A percentile compares a stretch with the other conserved stretches of the same genome.
These are phyloP conservation scores for Eleusine indica DNA, from an alignment of 176 grass and related monocot genomes.

Conservation along the genomic window DNA sequence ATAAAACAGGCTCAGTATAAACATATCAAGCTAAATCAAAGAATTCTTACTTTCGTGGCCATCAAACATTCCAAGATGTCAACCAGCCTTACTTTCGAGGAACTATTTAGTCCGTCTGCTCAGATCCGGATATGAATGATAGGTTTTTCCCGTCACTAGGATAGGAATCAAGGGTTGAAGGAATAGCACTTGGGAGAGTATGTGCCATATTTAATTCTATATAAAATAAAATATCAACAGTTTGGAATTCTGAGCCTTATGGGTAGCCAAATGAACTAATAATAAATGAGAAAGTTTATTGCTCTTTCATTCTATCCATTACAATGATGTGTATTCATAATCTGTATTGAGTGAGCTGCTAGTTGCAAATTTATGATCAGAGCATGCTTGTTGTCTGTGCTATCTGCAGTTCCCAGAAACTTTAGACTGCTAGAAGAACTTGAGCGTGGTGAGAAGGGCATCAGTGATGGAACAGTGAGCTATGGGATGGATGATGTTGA, in stretches of 20 bases:
- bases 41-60: too few species aligned
- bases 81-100: too few species aligned
- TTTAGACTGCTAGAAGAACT: conserved; percentile 86
- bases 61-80: too few species aligned
- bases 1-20: background rate
- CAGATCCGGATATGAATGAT: too few species aligned
- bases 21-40: background rate
- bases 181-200: background rate
- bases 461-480: conserved; percentile 88
- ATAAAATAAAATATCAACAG: background rate
- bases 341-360: too few species aligned
- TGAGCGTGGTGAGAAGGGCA: conserved; percentile 79
- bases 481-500: conserved; percentile 94
- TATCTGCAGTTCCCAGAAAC: conserved; percentile 73
- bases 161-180: too few species aligned
- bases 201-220: background rate
- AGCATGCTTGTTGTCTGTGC: conserved; percentile 19
- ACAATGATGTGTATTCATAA: background rate
- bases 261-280: background rate
- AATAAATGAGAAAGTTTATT: background rate
- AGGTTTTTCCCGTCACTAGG: too few species aligned
- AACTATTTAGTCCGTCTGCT: too few species aligned
- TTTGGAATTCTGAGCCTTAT: background rate
- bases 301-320: background rate
- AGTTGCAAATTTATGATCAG: conserved; percentile 18